phyloP scores from a whole-genome alignment of 805 yeast genomes.

The Pichia gijzeniarum region DNA sequence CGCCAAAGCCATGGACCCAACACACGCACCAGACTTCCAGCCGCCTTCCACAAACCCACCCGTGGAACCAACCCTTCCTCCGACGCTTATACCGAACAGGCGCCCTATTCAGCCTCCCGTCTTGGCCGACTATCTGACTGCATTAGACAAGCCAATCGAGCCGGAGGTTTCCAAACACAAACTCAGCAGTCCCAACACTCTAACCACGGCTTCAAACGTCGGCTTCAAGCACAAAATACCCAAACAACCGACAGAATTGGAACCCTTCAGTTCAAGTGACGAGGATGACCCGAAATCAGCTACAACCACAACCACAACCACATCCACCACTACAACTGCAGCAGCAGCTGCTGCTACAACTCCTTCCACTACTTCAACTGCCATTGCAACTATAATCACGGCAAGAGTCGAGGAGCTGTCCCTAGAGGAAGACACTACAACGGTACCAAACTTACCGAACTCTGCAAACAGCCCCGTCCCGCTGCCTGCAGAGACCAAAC shows the following conservation, averaged over 20 bases:
- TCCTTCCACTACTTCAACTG: neutral
- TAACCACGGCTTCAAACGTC: neutral
- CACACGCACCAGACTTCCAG: conserved; percentile 81
- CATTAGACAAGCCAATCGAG: conserved; percentile 68
- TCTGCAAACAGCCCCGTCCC: neutral
- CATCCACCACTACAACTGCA: neutral
- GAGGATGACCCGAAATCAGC: conserved; percentile 22
- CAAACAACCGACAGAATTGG: conserved; percentile 50
- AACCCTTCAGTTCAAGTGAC: conserved; percentile 48
- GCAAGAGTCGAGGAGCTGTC: neutral
- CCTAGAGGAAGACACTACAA: neutral
- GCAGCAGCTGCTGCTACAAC: neutral
- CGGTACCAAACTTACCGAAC: too few relatives aligned
- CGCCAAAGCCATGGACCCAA: conserved; percentile 69
- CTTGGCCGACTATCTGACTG: conserved; percentile 64
- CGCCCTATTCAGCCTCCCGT: conserved; percentile 76
- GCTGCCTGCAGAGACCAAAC: conserved; percentile 25
- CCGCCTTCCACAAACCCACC: conserved; percentile 71
- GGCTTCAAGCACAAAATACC: conserved; percentile 26
- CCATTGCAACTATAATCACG: neutral
- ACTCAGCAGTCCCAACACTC: neutral
- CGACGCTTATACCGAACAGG: conserved; percentile 62
- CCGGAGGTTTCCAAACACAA: conserved; percentile 9
- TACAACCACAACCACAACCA: neutral
- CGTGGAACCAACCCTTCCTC: conserved; percentile 59